A percentile compares a stretch with the other conserved stretches of the same genome.
These are phyloP conservation scores for Penicillium tannophilum DNA, from an alignment of 495 filamentous ascomycete species.

Conservation along the genomic window DNA sequence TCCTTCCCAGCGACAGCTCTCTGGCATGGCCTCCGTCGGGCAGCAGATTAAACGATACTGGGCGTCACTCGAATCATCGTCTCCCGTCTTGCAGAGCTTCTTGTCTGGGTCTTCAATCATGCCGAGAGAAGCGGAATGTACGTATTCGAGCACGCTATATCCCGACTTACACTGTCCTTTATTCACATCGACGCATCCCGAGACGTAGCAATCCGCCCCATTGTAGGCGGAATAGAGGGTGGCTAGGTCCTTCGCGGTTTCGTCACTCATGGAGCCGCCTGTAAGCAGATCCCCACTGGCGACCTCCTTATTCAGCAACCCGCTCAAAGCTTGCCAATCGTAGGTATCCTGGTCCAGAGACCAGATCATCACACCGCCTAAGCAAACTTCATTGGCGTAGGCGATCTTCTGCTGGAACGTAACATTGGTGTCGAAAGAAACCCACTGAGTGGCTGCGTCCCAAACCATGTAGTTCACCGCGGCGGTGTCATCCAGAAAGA, in stretches of 20 bases:
- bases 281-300: not conserved
- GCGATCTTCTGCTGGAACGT: slow-evolving; percentile 45
- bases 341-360: slow-evolving; percentile 4
- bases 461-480: slow-evolving; percentile 31
- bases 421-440: slow-evolving; percentile 43
- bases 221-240: not conserved
- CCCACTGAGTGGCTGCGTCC: slow-evolving; percentile 47
- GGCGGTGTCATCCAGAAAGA: too few species aligned
- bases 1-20: slow-evolving; percentile 1
- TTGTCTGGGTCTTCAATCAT: not conserved
- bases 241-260: too few species aligned
- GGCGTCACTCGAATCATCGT: not conserved
- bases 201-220: not conserved
- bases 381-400: slow-evolving; percentile 34
- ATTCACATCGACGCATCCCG: not conserved
- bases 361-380: slow-evolving; percentile 30
- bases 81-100: not conserved
- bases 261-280: not conserved
- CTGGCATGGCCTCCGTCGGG: slow-evolving; percentile 6
- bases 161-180: not conserved
- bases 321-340: not conserved
- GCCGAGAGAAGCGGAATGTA: not conserved
- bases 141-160: slow-evolving; percentile 2
- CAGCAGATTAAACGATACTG: slow-evolving; percentile 9
- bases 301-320: not conserved